These are phyloP conservation scores for Hypholoma fasciculare DNA, from an alignment of 768 basidiomycete species.

Conservation along the genomic window DNA sequence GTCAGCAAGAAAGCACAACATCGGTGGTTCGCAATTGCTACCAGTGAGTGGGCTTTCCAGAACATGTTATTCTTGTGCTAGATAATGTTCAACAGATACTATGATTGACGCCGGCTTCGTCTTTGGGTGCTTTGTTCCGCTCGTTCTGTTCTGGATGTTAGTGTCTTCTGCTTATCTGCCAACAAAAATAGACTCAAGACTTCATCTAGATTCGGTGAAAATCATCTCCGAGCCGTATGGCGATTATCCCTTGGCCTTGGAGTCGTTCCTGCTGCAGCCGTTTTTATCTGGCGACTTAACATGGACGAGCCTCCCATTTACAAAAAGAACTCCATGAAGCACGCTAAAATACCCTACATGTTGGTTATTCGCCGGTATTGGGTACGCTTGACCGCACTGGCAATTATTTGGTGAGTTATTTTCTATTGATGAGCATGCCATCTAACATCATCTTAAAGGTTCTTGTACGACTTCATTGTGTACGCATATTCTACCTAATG, in stretches of 20 bases:
- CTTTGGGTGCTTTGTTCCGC: constrained; percentile 74
- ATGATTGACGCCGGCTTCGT: constrained; percentile 91
- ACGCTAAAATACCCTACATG: constrained; percentile 69
- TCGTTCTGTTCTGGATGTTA: constrained; percentile 88
- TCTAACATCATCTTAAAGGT: constrained; percentile 34
- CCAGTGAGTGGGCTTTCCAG: constrained; percentile 53
- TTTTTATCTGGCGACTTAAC: constrained; percentile 82
- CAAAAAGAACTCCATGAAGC: constrained; percentile 79
- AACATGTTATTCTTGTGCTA: background rate
- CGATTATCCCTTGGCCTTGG: constrained; percentile 85
- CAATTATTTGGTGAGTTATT: constrained; percentile 64
- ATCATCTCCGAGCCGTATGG: constrained; percentile 88
- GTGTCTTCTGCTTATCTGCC: constrained; percentile 21
- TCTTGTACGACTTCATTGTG: constrained; percentile 81
- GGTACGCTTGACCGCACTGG: constrained; percentile 67
- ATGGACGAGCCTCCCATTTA: constrained; percentile 81
- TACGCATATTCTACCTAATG: constrained; percentile 31
- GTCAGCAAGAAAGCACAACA: constrained; percentile 83
- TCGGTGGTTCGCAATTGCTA: constrained; percentile 84
- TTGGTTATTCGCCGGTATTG: constrained; percentile 84
- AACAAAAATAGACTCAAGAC: background rate
- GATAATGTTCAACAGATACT: constrained; percentile 44
- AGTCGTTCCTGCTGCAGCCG: constrained; percentile 71
- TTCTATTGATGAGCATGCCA: background rate
- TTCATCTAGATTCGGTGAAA: constrained; percentile 58